These are phyloP conservation scores for Fusarium protoensiforme DNA, from an alignment of 2,329 filamentous ascomycete species.

Conservation along the genomic window DNA sequence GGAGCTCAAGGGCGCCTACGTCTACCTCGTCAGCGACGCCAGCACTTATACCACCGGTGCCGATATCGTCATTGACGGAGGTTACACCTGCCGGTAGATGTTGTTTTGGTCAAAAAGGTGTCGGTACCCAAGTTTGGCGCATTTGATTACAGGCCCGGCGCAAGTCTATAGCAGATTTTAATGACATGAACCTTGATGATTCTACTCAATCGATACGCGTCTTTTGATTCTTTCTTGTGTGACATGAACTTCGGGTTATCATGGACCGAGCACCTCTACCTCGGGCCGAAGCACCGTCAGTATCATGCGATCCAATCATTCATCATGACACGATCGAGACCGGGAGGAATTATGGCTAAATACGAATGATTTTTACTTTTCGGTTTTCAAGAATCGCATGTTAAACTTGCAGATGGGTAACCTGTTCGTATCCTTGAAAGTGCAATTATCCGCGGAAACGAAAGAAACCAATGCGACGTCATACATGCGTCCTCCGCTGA, in stretches of 20 bases:
- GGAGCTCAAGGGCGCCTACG: constrained; percentile 81
- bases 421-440: not conserved
- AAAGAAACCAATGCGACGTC: not conserved
- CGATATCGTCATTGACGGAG: constrained; percentile 78
- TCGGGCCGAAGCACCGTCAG: not conserved
- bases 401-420: not conserved
- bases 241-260: not conserved
- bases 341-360: not conserved
- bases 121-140: constrained; percentile 16
- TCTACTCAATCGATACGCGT: not conserved
- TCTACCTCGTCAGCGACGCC: constrained; percentile 81
- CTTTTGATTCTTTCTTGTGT: not conserved
- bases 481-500: not conserved
- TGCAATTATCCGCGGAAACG: not conserved
- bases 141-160: constrained; percentile 9
- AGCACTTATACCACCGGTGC: constrained; percentile 79
- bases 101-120: constrained; percentile 5
- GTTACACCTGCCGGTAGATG: constrained; percentile 64
- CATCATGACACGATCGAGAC: not conserved
- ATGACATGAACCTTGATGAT: constrained; percentile 11
- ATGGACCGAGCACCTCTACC: not conserved
- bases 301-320: not conserved
- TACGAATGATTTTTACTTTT: not conserved
- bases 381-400: not conserved
- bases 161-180: constrained; percentile 8